Evolutionary conservation across 2,329 filamentous ascomycete species (phyloP), one percentile per base, ranked within the genome.

Genomic region (Zasmidium cellare): DNA sequence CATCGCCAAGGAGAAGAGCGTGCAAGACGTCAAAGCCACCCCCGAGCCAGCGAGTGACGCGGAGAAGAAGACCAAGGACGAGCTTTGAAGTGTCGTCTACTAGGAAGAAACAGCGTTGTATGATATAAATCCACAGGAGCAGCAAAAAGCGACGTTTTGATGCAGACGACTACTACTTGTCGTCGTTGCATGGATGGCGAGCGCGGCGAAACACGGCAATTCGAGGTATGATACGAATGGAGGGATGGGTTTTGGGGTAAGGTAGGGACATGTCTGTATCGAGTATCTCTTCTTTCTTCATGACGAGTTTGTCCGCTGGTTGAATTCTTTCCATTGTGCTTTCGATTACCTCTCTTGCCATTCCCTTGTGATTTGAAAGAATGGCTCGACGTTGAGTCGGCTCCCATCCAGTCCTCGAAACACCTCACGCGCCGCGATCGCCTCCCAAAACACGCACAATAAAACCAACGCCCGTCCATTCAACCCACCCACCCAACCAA

Each of bases 1-100:
- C 64, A 54, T 77, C 57, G 64, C 67, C 58, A 80, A 80, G 71
- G 78, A 80, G 71, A 71, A 71, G 68, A 75, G 70, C 47, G 69
- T 76, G n/a, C 72, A 75, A 58, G 67, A 70, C 45, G 63, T 56
- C 12, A 56, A 62, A 50, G 62, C 57, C n/a, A 67, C 65, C 24
- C 56, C 66, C 22, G 67, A 69, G 59, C 61, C 65, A 11, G 65
- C 62, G 54, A 58, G 55, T 46, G 63, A 62, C 20, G 50, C 47
- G 18, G 64, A 46, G 28, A 57, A 56, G 53, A 57, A 63, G 61
- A 66, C 61, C 5, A 64, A 58, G 57, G 67, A 66, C 52, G 67
- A 69, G 61, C 56, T 69, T 46, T 69, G 52, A 62, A 28, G 11
- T 11, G n/a, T 16, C 3, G 35, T 41, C n/a, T 41, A 9, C 35